Percentiles rank a stretch among this genome's conserved stretches.
Evolutionary conservation across 1,284 basidiomycete species (phyloP).

Genomic region (Trichosporon inkin): DNA sequence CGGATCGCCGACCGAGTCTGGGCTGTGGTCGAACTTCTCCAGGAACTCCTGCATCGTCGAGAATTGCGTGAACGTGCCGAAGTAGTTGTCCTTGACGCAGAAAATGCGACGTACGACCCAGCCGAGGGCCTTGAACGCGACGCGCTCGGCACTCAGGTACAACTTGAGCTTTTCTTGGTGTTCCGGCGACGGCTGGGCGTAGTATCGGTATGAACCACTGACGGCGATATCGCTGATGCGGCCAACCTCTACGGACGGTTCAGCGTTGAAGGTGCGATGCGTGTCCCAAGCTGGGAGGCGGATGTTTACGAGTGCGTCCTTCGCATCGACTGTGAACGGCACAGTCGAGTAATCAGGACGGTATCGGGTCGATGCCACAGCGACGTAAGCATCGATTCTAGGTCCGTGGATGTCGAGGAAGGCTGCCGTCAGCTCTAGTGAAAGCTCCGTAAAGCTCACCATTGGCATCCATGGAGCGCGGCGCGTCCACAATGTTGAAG

Average conservation of each 20-base stretch:
- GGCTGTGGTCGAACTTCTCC: slow-evolving; percentile 59
- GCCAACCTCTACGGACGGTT: slow-evolving; percentile 57
- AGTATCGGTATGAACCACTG: slow-evolving; percentile 71
- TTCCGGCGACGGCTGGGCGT: slow-evolving; percentile 61
- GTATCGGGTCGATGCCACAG: slow-evolving; percentile 67
- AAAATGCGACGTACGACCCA: slow-evolving; percentile 84
- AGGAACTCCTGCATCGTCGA: slow-evolving; percentile 78
- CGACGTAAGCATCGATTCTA: slow-evolving; percentile 55
- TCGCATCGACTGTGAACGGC: slow-evolving; percentile 62
- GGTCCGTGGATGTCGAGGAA: slow-evolving; percentile 65
- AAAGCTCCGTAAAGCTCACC: slow-evolving; percentile 51
- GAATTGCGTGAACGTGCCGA: slow-evolving; percentile 86
- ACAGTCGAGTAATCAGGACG: slow-evolving; percentile 66
- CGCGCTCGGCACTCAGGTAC: slow-evolving; percentile 51
- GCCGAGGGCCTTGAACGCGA: slow-evolving; percentile 69
- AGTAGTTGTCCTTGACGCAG: slow-evolving; percentile 83
- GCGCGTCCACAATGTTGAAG: slow-evolving; percentile 90
- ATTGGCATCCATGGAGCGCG: slow-evolving; percentile 70
- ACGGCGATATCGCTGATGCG: slow-evolving; percentile 59
- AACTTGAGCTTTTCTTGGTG: slow-evolving; percentile 74
- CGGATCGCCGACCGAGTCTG: slow-evolving; percentile 67
- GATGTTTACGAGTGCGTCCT: slow-evolving; percentile 60
- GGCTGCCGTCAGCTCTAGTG: slow-evolving; percentile 53
- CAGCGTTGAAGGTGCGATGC: slow-evolving; percentile 62
- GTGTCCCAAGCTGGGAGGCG: slow-evolving; percentile 84